Evolutionary conservation across 352 stramenopile genomes (phyloP).

Genomic region (Phytopythium litorale): DNA sequence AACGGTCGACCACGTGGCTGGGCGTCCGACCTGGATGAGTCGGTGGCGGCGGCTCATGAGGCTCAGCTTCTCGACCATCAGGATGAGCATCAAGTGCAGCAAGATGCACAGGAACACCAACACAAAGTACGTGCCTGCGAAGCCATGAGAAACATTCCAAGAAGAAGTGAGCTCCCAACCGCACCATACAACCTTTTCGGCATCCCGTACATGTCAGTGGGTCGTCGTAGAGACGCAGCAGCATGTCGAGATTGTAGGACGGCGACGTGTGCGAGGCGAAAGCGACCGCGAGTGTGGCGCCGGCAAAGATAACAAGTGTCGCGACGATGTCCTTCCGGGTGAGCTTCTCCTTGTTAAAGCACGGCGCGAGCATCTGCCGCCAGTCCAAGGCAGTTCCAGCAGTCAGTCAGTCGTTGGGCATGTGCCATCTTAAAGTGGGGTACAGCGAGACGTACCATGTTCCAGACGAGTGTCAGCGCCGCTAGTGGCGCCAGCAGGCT

Average conservation of each 20-base stretch:
- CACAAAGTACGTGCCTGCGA: constrained; percentile 42
- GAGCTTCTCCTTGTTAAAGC: constrained; percentile 87
- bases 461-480: constrained; percentile 90
- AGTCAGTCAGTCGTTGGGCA: not conserved
- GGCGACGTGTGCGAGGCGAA: constrained; percentile 83
- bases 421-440: not conserved
- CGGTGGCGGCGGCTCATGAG: constrained; percentile 69
- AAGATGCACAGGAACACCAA: constrained; percentile 52
- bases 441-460: constrained; percentile 51
- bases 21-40: constrained; percentile 69
- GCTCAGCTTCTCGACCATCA: constrained; percentile 59
- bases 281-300: constrained; percentile 77
- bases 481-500: constrained; percentile 84
- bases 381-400: not conserved
- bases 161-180: not conserved
- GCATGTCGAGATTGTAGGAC: constrained; percentile 76
- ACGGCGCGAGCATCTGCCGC: constrained; percentile 67
- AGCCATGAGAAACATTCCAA: not conserved
- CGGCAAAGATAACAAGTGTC: constrained; percentile 81
- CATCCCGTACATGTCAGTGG: constrained; percentile 42
- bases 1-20: constrained; percentile 55
- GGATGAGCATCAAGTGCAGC: constrained; percentile 59
- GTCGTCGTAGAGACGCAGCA: constrained; percentile 76
- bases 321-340: constrained; percentile 72
- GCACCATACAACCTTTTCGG: not conserved